Evolutionary conservation across 495 filamentous ascomycete species (phyloP).

Genomic region (Xylaria intraflava): DNA sequence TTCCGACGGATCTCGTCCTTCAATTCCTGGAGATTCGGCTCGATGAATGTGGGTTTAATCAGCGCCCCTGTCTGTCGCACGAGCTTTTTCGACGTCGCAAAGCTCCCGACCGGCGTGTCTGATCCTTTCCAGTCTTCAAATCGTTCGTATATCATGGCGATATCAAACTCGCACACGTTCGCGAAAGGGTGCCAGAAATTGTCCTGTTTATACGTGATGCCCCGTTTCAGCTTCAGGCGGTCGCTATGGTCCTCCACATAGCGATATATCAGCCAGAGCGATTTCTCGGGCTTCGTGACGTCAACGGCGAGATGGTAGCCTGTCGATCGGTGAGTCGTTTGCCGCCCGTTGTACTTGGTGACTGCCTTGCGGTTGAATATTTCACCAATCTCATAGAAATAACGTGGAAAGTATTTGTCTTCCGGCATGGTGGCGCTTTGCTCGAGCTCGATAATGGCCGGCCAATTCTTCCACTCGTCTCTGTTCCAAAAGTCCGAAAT

Average conservation of each 20-base stretch:
- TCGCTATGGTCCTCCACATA: constrained; percentile 4
- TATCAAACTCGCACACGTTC: constrained; percentile 10
- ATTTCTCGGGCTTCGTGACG: constrained; percentile 9
- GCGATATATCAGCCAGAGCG: constrained; percentile 10
- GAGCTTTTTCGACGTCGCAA: neutral
- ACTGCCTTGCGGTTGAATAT: constrained; percentile 10
- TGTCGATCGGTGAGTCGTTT: constrained; percentile 9
- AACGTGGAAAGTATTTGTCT: constrained; percentile 10
- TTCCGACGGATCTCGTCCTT: constrained; percentile 6
- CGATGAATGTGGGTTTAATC: constrained; percentile 6
- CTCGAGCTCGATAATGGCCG: constrained; percentile 10
- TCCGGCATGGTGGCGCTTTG: constrained; percentile 1
- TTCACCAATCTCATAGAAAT: constrained; percentile 10
- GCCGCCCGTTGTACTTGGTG: constrained; percentile 5
- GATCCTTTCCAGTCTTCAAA: constrained; percentile 11
- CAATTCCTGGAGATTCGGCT: constrained; percentile 5
- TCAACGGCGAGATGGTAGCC: constrained; percentile 11
- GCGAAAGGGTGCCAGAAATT: constrained; percentile 10
- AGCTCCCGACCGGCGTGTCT: constrained; percentile 4
- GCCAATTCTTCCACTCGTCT: constrained; percentile 7
- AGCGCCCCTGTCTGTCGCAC: constrained; percentile 6
- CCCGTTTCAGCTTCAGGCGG: constrained; percentile 1
- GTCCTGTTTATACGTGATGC: constrained; percentile 10
- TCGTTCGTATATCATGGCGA: constrained; percentile 10
- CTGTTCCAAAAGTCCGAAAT: constrained; percentile 6